A percentile compares a stretch with the other conserved stretches of the same genome.
These are phyloP conservation scores for Mortierella sp. DNA, from an alignment of 371 early-diverging fungal species.

Conservation along the genomic window DNA sequence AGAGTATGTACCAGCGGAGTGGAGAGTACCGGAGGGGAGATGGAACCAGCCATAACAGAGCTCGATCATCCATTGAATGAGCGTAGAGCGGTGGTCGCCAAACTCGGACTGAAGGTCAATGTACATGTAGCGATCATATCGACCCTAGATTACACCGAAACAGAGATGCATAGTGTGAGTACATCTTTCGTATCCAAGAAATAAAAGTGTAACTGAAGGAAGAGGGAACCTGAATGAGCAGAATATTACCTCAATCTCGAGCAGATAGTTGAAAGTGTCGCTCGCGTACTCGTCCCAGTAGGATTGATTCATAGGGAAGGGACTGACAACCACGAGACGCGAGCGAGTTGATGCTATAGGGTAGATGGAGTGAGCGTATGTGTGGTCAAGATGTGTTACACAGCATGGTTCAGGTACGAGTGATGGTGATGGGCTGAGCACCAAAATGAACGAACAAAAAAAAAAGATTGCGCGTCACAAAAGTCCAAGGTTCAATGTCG, in stretches of 20 bases:
- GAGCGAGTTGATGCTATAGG: conserved; percentile 20
- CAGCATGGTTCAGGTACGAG: conserved; percentile 1
- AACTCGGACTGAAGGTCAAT: conserved; percentile 6
- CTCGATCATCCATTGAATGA: conserved; percentile 33
- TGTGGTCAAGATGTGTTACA: conserved; percentile 20
- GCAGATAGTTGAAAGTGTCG: conserved; percentile 37
- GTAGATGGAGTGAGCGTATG: neutral
- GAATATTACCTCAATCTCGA: conserved; percentile 42
- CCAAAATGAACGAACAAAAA: neutral
- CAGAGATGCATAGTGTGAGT: neutral
- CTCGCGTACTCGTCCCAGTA: conserved; percentile 51
- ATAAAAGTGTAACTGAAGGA: neutral
- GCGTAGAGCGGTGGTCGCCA: conserved; percentile 13
- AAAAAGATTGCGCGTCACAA: neutral
- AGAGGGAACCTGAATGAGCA: too few relatives aligned
- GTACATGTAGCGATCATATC: conserved; percentile 48
- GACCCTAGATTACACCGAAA: conserved; percentile 9
- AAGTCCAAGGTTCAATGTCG: neutral
- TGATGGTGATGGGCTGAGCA: neutral
- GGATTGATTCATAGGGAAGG: conserved; percentile 30
- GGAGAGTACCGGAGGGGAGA: conserved; percentile 20
- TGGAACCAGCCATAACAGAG: conserved; percentile 27
- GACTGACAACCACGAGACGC: conserved; percentile 16
- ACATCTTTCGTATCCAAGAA: neutral
- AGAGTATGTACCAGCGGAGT: conserved; percentile 24